Percentiles rank a stretch among this genome's conserved stretches.
These are phyloP conservation scores for Aegle marmelos DNA, from an alignment of 345 rosid species.

Conservation along the genomic window DNA sequence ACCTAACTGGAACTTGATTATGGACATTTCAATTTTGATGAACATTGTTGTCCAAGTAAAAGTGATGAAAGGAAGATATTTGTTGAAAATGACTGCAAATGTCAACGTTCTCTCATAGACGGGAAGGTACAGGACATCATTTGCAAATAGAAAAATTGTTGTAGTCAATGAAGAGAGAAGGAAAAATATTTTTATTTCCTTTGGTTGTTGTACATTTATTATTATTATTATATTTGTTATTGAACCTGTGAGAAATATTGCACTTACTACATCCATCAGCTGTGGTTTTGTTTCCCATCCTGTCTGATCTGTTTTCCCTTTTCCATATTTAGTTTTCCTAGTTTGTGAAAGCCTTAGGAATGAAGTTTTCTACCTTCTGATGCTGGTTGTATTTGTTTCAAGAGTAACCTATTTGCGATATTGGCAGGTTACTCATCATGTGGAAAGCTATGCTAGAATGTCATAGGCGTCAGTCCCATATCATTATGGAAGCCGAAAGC, in stretches of 20 bases:
- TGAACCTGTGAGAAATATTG: background rate
- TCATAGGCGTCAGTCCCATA: slow-evolving; percentile 41
- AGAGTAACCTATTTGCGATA: background rate
- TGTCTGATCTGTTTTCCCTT: background rate
- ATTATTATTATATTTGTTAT: background rate
- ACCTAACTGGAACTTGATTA: background rate
- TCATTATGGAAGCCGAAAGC: slow-evolving; percentile 39
- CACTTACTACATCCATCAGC: background rate
- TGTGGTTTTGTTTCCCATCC: background rate
- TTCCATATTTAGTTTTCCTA: background rate
- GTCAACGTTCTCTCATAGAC: background rate
- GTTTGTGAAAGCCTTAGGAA: background rate
- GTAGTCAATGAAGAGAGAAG: background rate
- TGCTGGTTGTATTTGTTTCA: background rate
- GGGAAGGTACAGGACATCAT: background rate
- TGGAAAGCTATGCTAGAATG: slow-evolving; percentile 69
- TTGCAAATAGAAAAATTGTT: background rate
- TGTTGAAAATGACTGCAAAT: background rate
- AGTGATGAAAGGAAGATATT: background rate
- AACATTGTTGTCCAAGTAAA: background rate
- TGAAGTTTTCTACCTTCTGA: background rate
- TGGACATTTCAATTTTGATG: background rate
- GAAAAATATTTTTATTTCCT: background rate
- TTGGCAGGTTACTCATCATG: slow-evolving; percentile 58
- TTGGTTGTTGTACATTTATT: background rate